Evolutionary conservation across 345 rosid species (phyloP).

Genomic region (Hibiscus trionum): DNA sequence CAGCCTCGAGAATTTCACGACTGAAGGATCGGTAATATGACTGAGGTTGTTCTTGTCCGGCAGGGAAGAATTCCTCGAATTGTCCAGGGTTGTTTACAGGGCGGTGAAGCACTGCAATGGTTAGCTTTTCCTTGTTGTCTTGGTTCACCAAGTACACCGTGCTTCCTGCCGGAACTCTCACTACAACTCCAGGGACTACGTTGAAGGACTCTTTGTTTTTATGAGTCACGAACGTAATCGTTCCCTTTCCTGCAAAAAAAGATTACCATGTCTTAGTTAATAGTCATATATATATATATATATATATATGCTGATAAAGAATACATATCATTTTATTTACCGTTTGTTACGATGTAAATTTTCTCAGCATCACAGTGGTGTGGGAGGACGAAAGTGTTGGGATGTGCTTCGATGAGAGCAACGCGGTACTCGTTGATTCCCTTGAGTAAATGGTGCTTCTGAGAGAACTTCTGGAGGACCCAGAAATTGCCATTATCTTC

Average conservation of each 20-base stretch:
- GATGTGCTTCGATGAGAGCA: background rate
- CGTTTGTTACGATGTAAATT: background rate
- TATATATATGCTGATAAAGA: background rate
- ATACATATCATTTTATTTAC: background rate
- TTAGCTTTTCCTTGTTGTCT: background rate
- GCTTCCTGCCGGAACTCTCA: slow-evolving; percentile 3
- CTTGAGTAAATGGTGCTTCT: background rate
- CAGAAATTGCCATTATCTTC: background rate
- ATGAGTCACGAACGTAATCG: slow-evolving; percentile 2
- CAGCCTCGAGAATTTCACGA: background rate
- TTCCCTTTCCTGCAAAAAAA: background rate
- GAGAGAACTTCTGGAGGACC: background rate
- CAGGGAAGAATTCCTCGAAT: background rate
- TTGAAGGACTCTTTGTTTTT: slow-evolving; percentile 6
- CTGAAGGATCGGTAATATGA: background rate
- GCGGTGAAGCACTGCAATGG: background rate
- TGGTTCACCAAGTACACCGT: slow-evolving; percentile 2
- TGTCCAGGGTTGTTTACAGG: background rate
- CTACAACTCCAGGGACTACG: background rate
- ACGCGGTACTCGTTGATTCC: background rate
- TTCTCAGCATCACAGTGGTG: background rate
- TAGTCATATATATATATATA: background rate
- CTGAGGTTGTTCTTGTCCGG: background rate
- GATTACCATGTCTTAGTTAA: background rate
- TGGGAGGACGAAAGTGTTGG: slow-evolving; percentile 5